Base-by-base conservation (phyloP, 169 alveolate genomes). In the Fabrea salina region DNA sequence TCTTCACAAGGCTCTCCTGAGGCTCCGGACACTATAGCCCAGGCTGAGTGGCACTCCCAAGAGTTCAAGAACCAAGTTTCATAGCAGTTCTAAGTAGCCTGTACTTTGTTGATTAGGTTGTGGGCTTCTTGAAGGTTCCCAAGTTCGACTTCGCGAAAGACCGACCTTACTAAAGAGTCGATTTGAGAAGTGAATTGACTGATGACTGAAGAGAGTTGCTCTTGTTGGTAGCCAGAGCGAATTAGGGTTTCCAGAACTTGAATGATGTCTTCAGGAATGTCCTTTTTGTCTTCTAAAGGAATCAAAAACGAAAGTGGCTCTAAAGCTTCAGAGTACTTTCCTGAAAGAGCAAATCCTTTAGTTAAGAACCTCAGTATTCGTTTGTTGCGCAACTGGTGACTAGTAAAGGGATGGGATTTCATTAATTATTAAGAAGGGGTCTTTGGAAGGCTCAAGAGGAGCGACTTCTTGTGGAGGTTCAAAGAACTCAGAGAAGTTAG, bases 321-420 rank as follows among this genome's bases (percentile, higher is more conserved):
- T 7, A 51, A 22, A 11, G 37, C 59, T 51, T 51, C 59, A 22
- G 19, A 22, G 59, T 51, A 51, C 27, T 51, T 51, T 27, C 59
- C 59, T 51, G 59, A 51, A 51, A 51, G 59, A 51, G 27, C 27
- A 51, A 51, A 51, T 51, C 59, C 59, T 51, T 51, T 51, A 6
- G 37, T 2, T 27, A 51, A 33, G 22, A 22, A 33, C 19, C 39
- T 51, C 27, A 51, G 27, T 27, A 51, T 51, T 51, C 59, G 19
- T 51, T 51, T 27, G 59, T 33, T 51, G 5, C 59, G 59, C 27
- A 51, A 33, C 59, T 51, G 19, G 19, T 27, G 59, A 33, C 59
- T 51, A 11, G 59, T 51, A 51, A 51, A 51, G 19, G 59, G 59
- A 51, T 51, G 27, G 3, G 37, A 22, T 51, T 51, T 51, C 59